Evolutionary conservation across 2,329 filamentous ascomycete species (phyloP).

Genomic region (Pseudogymnoascus sp.): DNA sequence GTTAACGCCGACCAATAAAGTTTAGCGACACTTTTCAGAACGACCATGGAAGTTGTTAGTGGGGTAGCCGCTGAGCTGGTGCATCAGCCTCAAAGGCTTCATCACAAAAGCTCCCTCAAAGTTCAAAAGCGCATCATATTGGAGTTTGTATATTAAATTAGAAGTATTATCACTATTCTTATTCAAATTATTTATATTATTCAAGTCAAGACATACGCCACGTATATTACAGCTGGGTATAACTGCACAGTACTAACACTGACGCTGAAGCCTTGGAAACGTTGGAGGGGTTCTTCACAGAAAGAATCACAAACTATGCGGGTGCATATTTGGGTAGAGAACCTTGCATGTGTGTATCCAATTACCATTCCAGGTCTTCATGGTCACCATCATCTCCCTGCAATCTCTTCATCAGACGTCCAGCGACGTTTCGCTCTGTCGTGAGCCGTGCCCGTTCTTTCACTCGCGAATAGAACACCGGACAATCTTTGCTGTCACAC

Average conservation of each 20-base stretch:
- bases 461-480: constrained; percentile 76
- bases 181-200: not conserved
- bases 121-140: not conserved
- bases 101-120: not conserved
- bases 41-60: not conserved
- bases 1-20: constrained; percentile 1
- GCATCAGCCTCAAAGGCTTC: not conserved
- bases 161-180: not conserved
- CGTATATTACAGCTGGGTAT: not conserved
- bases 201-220: not conserved
- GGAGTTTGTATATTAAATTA: not conserved
- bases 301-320: not conserved
- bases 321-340: not conserved
- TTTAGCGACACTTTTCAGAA: not conserved
- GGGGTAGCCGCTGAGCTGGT: not conserved
- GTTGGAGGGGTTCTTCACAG: not conserved
- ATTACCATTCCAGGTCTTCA: constrained; percentile 26
- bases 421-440: constrained; percentile 32
- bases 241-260: not conserved
- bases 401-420: constrained; percentile 36
- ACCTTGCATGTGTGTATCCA: not conserved
- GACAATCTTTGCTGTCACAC: constrained; percentile 88
- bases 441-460: constrained; percentile 47
- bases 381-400: constrained; percentile 25
- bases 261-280: not conserved